These are phyloP conservation scores for Salix purpurea DNA, from an alignment of 345 rosid species.

Conservation along the genomic window DNA sequence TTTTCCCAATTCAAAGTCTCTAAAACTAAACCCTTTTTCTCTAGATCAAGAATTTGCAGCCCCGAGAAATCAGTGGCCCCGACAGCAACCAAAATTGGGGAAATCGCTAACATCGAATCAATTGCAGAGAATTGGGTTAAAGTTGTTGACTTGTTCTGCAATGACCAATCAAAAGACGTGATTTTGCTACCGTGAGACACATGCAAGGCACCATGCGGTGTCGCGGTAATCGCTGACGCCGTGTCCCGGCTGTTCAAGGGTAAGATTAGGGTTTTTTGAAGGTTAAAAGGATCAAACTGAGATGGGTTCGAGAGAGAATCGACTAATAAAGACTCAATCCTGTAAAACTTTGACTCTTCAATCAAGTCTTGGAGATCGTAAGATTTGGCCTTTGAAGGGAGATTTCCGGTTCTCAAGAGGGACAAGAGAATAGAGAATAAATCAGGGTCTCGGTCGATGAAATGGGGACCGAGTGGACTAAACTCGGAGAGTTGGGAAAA, in stretches of 20 bases:
- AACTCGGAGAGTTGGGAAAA: slow-evolving; percentile 50
- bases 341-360: slow-evolving; percentile 72
- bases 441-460: slow-evolving; percentile 87
- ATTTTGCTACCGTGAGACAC: slow-evolving; percentile 90
- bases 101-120: slow-evolving; percentile 66
- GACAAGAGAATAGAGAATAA: slow-evolving; percentile 71
- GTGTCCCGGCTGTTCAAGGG: slow-evolving; percentile 69
- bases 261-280: slow-evolving; percentile 49
- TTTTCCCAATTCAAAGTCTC: slow-evolving; percentile 69
- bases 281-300: slow-evolving; percentile 72
- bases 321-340: slow-evolving; percentile 53
- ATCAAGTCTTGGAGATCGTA: slow-evolving; percentile 65
- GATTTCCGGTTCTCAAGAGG: slow-evolving; percentile 67
- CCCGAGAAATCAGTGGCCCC: slow-evolving; percentile 94
- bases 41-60: slow-evolving; percentile 67
- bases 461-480: slow-evolving; percentile 32
- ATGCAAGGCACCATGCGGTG: slow-evolving; percentile 58
- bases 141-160: slow-evolving; percentile 61
- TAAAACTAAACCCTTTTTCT: slow-evolving; percentile 49
- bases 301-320: slow-evolving; percentile 55
- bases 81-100: slow-evolving; percentile 57
- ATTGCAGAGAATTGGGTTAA: slow-evolving; percentile 75
- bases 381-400: slow-evolving; percentile 65
- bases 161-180: slow-evolving; percentile 87
- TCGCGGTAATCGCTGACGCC: slow-evolving; percentile 56